phyloP scores from a whole-genome alignment of 2,329 filamentous ascomycete genomes.

The Fusarium graminum region DNA sequence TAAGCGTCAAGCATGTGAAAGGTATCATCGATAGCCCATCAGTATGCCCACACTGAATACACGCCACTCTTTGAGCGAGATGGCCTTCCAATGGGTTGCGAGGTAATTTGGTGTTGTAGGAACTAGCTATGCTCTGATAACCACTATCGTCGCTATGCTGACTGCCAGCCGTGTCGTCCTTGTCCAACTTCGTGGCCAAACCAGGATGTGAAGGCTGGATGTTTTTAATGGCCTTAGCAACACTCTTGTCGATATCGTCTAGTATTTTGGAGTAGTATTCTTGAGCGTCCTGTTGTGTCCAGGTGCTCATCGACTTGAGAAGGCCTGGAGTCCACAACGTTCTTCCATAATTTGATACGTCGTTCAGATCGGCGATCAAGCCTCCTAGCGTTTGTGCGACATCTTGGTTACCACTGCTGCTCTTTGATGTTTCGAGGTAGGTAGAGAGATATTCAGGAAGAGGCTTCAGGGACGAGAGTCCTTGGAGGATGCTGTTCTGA shows the following conservation, averaged over 20 bases:
- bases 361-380: conserved; percentile 78
- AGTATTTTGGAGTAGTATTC: conserved; percentile 95
- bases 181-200: conserved; percentile 56
- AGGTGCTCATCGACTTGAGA: conserved; percentile 93
- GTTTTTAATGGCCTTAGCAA: conserved; percentile 62
- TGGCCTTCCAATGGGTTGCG: conserved; percentile 89
- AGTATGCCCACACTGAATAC: conserved; percentile 85
- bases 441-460: conserved; percentile 75
- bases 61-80: conserved; percentile 88
- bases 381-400: conserved; percentile 68
- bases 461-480: conserved; percentile 79
- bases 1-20: conserved; percentile 93
- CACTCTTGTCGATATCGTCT: conserved; percentile 85
- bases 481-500: conserved; percentile 94
- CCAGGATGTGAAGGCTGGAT: conserved; percentile 51
- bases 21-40: conserved; percentile 91
- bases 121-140: conserved; percentile 62
- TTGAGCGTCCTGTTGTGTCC: conserved; percentile 96
- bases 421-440: conserved; percentile 53
- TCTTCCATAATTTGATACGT: conserved; percentile 76
- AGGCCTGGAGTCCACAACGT: conserved; percentile 85
- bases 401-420: conserved; percentile 51
- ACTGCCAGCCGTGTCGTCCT: conserved; percentile 60
- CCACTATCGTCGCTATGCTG: conserved; percentile 69
- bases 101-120: conserved; percentile 56